phyloP scores from a whole-genome alignment of 2,329 filamentous ascomycete genomes.

The Monosporascus sp. region DNA sequence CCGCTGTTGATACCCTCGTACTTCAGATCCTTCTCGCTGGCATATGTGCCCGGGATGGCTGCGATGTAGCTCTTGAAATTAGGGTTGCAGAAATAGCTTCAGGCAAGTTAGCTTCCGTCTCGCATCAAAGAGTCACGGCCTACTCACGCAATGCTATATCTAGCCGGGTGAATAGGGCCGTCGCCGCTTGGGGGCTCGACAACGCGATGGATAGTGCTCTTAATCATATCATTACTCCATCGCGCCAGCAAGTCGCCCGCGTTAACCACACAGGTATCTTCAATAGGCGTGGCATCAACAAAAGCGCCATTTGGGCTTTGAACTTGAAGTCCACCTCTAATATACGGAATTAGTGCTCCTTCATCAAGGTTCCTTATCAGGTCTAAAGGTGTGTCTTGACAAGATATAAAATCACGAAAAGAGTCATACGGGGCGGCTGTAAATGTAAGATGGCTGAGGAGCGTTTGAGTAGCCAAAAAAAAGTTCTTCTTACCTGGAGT shows the following conservation, averaged over 20 bases:
- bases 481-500: constrained; percentile 24
- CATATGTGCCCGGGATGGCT: constrained; percentile 73
- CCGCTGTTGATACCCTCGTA: constrained; percentile 74
- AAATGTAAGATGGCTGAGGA: too few relatives aligned
- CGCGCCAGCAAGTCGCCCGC: constrained; percentile 80
- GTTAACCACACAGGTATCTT: constrained; percentile 79
- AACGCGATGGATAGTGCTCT: constrained; percentile 83
- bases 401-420: too few relatives aligned
- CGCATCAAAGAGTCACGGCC: background rate
- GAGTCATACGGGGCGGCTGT: background rate
- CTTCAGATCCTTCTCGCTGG: constrained; percentile 62
- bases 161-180: constrained; percentile 59
- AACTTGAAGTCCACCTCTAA: constrained; percentile 23
- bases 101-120: too few relatives aligned
- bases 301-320: constrained; percentile 67
- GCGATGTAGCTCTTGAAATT: constrained; percentile 73
- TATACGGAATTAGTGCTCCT: background rate
- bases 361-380: too few relatives aligned
- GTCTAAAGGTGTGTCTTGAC: too few relatives aligned
- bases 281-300: constrained; percentile 77
- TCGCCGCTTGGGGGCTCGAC: constrained; percentile 69
- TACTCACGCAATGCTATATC: constrained; percentile 77
- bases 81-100: constrained; percentile 80
- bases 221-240: constrained; percentile 90
- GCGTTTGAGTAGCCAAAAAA: too few relatives aligned